Conservation (phyloP, 345 rosid species). For the Eucalyptus erythrocorys region DNA sequence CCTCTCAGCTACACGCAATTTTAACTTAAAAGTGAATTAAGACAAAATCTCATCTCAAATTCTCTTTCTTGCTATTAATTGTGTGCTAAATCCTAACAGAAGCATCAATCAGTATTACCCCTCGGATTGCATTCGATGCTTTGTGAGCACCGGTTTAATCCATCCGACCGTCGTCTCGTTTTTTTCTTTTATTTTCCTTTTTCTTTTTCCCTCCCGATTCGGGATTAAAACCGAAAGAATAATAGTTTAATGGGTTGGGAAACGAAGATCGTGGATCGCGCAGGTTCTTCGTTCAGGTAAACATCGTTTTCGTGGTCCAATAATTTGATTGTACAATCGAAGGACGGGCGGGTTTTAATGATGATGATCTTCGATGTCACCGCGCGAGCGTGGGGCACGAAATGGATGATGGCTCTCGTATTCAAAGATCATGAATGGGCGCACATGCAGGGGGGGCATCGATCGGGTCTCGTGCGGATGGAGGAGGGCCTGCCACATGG, state of each 20-base stretch:
- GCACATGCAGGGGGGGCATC: background rate
- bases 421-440: background rate
- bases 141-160: background rate
- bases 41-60: background rate
- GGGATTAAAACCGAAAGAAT: background rate
- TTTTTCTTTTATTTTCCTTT: background rate
- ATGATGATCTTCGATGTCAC: background rate
- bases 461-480: background rate
- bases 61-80: background rate
- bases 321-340: background rate
- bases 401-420: background rate
- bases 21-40: too few relatives aligned
- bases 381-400: background rate
- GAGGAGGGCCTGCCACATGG: background rate
- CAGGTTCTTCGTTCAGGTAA: background rate
- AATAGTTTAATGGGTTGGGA: background rate
- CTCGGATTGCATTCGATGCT: background rate
- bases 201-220: background rate
- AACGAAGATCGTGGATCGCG: background rate
- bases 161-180: accelerated
- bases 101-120: background rate
- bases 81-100: background rate
- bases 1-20: too few relatives aligned
- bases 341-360: background rate
- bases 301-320: background rate